Evolutionary conservation across 345 rosid species (phyloP), one percentile per base, ranked within the genome.

Genomic region (Arabis hirsuta): DNA sequence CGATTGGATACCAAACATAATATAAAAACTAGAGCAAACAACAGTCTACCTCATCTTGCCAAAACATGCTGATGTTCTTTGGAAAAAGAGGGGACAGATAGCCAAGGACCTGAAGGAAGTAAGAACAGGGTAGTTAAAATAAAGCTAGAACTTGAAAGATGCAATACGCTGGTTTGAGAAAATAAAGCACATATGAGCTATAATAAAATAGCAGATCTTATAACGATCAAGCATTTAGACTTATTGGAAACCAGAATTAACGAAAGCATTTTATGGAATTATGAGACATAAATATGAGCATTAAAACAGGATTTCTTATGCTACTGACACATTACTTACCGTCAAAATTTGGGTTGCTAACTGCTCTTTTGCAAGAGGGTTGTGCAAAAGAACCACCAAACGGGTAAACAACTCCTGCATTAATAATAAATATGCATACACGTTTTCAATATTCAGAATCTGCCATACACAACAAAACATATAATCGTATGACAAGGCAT

Each of bases 11-110:
- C 19, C 42, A 48, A 31, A 46, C 27, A 45, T 4, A 51, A 45
- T 7, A 55, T 10, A 14, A 20, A 43, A 60, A 39, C 2, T 11
- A n/a, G 31, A 70, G 72, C 50, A 73, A 73, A 81, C 48, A 67
- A 62, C 72, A 65, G 38, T 64, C 65, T 86, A 94, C 98, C 98
- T 94, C 98, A 79, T 94, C 98, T 79, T 94, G 97, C 98, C 98
- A 94, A 82, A 89, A 89, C 85, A 94, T 76, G 81, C 79, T 78
- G 74, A 84, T 85, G 74, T 90, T 91, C 84, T 77, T 94, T 22
- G 98, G 98, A 69, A 86, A 94, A 26, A 94, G 91, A 61, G 98
- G 92, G 55, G 98, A 89, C 86, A 94, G 78, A 82, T 85, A 84
- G 84, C 83, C 84, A 41, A 94, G 92, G 63, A 90, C 98, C 98